Evolutionary conservation across 2,329 filamentous ascomycete genomes (phyloP), one percentile per base, ranked within the genome.

Genomic region (Colletotrichum simmondsii): DNA sequence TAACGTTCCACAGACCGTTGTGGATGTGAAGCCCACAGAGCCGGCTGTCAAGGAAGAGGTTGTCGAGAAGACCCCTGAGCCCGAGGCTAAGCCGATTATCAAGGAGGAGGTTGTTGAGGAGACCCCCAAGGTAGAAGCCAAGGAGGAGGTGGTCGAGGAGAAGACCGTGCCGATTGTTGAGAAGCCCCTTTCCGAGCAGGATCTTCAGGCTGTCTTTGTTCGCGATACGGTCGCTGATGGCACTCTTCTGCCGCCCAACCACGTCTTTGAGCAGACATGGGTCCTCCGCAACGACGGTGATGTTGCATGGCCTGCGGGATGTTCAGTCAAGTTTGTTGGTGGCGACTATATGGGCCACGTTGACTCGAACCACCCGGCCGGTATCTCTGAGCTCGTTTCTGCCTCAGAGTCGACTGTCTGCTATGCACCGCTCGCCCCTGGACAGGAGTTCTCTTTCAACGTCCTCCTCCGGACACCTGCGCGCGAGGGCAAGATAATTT

Each of bases 291-390:
- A 99, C 80, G 92, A 93, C 24, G 96, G 97, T 32, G 90, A 90
- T 12, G 85, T 87, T 62, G 83, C 92, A 14, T 99, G 97, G 97
- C 97, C 97, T 49, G 90, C 92, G 68, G 97, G 95, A 74, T 97
- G 95, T 87, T 93, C 92, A 69, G 94, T 98, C 77, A 94, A 94
- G 83, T 98, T 95, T 79, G 93, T 97, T 72, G 95, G 96, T 71
- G 97, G 97, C 63, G 96, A 98, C 82, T 95, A 96, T 84, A 98
- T 99, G 97, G 94, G 97, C 77, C 93, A 95, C 76, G 89, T 98
- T 67, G 94, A 98, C 81, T 91, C 93, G 64, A 89, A 88, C 74
- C 93, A 93, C 78, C 94, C 95, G 28, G 92, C 93, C n/a, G 94
- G 93, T 76, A 91, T 95, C 69, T 88, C 89, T 52, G 92, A 95